Conservation (phyloP, 2,329 filamentous ascomycete species). For the Ophiocordyceps sinensis region DNA sequence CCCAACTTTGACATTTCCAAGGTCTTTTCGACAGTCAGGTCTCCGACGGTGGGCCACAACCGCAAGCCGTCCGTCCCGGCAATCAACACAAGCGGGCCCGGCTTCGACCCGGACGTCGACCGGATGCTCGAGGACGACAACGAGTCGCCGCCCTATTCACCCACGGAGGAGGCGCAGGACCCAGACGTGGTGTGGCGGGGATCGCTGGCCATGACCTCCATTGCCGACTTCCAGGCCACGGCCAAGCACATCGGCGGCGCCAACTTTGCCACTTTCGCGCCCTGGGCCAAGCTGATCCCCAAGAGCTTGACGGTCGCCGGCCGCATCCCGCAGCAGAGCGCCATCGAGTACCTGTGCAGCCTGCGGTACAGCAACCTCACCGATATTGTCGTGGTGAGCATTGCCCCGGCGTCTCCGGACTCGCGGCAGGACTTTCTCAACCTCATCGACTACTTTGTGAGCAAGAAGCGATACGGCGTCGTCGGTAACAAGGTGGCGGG, state of each 20-base stretch:
- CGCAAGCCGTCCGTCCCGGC: conserved; percentile 34
- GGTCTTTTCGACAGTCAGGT: conserved; percentile 72
- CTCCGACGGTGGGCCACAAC: conserved; percentile 41
- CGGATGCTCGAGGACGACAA: conserved; percentile 71
- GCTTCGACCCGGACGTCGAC: conserved; percentile 79
- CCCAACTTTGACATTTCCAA: conserved; percentile 70
- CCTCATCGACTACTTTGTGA: conserved; percentile 77
- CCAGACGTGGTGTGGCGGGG: conserved; percentile 69
- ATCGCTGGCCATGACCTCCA: conserved; percentile 58
- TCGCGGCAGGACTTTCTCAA: conserved; percentile 52
- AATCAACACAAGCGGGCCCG: conserved; percentile 37
- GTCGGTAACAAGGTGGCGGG: conserved; percentile 60
- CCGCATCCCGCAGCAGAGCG: conserved; percentile 67
- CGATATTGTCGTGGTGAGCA: conserved; percentile 68
- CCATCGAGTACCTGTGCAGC: conserved; percentile 81
- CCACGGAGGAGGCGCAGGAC: conserved; percentile 54
- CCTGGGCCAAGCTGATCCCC: conserved; percentile 66
- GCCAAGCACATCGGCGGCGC: conserved; percentile 77
- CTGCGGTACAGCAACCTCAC: conserved; percentile 69
- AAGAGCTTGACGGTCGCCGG: conserved; percentile 56
- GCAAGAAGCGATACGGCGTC: conserved; percentile 75
- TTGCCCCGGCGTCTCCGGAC: conserved; percentile 49
- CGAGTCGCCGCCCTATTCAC: conserved; percentile 70
- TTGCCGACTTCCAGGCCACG: conserved; percentile 61
- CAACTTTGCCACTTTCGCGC: conserved; percentile 48